Conservation (phyloP, 306 rosid species). For the Glycyrrhiza uralensis region DNA sequence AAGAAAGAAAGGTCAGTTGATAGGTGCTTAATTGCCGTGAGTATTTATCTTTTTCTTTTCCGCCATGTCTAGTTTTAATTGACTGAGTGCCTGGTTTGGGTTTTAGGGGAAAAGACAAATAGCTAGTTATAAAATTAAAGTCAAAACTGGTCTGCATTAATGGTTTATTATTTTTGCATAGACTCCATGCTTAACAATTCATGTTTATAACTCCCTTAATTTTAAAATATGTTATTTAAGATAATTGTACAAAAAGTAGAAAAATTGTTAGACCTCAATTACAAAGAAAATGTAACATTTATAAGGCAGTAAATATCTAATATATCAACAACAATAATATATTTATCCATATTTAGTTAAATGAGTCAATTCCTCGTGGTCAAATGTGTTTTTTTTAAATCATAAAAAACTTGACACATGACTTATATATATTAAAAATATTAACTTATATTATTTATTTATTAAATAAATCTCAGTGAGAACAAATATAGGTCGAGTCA, state of each 20-base stretch:
- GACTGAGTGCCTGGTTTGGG: neutral
- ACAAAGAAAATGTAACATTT: too few relatives aligned
- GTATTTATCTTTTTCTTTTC: neutral
- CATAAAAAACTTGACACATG: too few relatives aligned
- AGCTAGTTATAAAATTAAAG: neutral
- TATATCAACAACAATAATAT: too few relatives aligned
- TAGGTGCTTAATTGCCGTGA: neutral
- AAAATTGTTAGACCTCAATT: neutral
- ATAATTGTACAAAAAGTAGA: too few relatives aligned
- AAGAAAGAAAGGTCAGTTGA: neutral
- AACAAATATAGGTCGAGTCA: too few relatives aligned
- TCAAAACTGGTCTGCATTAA: slow-evolving; percentile 6
- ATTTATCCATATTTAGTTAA: too few relatives aligned
- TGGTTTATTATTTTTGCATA: neutral
- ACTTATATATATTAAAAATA: too few relatives aligned
- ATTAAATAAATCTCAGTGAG: too few relatives aligned
- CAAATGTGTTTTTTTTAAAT: too few relatives aligned
- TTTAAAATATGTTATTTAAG: neutral
- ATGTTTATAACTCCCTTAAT: neutral
- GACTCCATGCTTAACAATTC: neutral
- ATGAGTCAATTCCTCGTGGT: too few relatives aligned
- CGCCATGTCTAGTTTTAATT: neutral
- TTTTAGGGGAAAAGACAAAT: neutral
- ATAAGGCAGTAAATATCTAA: too few relatives aligned
- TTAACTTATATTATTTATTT: too few relatives aligned